A percentile compares a stretch with the other conserved stretches of the same genome.
Evolutionary conservation across 768 basidiomycete species (phyloP).

Genomic region (Boletus barrowsii): DNA sequence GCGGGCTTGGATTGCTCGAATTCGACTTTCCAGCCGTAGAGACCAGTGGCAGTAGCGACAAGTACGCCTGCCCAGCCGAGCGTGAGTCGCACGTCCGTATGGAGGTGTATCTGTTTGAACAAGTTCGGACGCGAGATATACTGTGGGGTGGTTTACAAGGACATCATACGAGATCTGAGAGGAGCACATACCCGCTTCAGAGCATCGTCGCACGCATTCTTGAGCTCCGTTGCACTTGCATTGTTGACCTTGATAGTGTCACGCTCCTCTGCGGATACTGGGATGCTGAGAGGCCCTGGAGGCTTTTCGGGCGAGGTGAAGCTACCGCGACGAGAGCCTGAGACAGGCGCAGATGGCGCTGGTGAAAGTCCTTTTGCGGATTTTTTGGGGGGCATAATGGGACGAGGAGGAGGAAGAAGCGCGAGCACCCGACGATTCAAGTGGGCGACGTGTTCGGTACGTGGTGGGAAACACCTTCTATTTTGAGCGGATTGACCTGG

Average conservation of each 20-base stretch:
- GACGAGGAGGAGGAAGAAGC: not conserved
- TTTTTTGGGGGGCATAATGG: conserved; percentile 22
- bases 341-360: conserved; percentile 9
- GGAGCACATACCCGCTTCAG: conserved; percentile 70
- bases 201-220: conserved; percentile 82
- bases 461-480: conserved; percentile 18
- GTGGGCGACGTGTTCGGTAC: conserved; percentile 22
- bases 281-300: conserved; percentile 51
- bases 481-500: not conserved
- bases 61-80: conserved; percentile 87
- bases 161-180: not conserved
- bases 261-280: conserved; percentile 42
- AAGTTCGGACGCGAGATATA: conserved; percentile 75
- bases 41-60: conserved; percentile 73
- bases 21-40: conserved; percentile 85
- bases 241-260: conserved; percentile 63
- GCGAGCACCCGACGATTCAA: not conserved
- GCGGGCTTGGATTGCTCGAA: conserved; percentile 86
- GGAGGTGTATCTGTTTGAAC: conserved; percentile 83
- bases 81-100: conserved; percentile 84
- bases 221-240: conserved; percentile 54
- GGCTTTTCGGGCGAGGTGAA: conserved; percentile 38
- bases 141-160: conserved; percentile 38
- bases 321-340: conserved; percentile 27
- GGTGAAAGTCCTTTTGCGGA: conserved; percentile 8